Percentiles rank a stretch among this genome's conserved stretches.
Evolutionary conservation across 768 basidiomycete genomes (phyloP).

Genomic region (Tremella mesenterica): DNA sequence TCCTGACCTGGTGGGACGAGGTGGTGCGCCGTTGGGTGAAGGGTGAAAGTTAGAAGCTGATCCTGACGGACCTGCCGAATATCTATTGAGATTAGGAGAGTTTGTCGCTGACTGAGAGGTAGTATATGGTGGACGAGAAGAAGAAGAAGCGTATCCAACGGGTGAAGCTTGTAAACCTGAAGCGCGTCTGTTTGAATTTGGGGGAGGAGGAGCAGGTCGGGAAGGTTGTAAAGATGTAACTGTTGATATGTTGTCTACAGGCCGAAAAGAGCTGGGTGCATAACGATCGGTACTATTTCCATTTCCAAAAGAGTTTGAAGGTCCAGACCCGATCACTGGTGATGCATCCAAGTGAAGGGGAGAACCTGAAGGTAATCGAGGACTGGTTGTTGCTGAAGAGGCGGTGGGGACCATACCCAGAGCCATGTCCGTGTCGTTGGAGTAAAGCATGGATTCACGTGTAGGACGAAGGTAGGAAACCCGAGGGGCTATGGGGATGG

Average conservation of each 20-base stretch:
- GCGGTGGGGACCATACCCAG: constrained; percentile 37
- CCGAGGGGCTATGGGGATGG: constrained; percentile 12
- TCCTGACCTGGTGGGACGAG: constrained; percentile 39
- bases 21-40: constrained; percentile 11
- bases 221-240: constrained; percentile 22
- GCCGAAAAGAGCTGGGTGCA: constrained; percentile 31
- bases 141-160: constrained; percentile 6
- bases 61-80: constrained; percentile 26
- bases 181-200: constrained; percentile 23
- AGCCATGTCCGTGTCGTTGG: constrained; percentile 42
- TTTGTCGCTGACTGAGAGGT: constrained; percentile 26
- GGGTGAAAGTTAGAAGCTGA: background rate
- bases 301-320: background rate
- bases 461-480: constrained; percentile 45
- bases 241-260: constrained; percentile 21
- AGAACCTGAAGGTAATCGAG: constrained; percentile 14
- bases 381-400: constrained; percentile 10
- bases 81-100: constrained; percentile 42
- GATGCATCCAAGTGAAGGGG: no score
- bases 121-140: constrained; percentile 19
- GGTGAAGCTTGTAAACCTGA: constrained; percentile 11
- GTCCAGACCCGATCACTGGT: background rate
- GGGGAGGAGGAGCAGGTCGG: constrained; percentile 35
- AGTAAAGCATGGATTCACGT: constrained; percentile 37
- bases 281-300: background rate